Conservation (phyloP, 345 rosid species). For the Melaleuca quinquenervia region DNA sequence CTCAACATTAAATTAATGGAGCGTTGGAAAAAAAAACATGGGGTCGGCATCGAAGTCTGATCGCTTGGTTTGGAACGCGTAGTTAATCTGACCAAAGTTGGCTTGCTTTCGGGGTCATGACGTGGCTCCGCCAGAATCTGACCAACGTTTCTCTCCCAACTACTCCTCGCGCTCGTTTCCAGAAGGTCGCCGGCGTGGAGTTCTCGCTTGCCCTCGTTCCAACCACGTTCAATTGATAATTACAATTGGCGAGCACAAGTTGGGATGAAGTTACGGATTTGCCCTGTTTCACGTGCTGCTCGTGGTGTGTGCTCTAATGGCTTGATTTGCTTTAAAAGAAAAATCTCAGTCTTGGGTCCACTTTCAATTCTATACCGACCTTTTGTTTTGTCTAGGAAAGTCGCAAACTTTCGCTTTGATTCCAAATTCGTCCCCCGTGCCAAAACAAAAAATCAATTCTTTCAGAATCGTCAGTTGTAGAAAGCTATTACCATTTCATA, state of each 20-base stretch:
- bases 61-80: background rate
- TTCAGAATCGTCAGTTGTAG: too few species aligned
- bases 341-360: too few species aligned
- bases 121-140: background rate
- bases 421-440: too few species aligned
- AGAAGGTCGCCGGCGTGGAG: background rate
- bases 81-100: background rate
- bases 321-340: too few species aligned
- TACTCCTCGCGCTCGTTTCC: background rate
- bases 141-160: background rate
- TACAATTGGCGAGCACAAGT: background rate
- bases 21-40: background rate
- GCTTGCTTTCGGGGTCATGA: background rate
- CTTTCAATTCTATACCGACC: too few species aligned
- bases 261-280: background rate
- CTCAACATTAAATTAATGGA: background rate
- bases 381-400: too few species aligned
- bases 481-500: too few species aligned
- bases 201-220: background rate
- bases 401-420: too few species aligned
- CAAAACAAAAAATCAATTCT: too few species aligned
- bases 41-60: background rate
- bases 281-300: background rate
- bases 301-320: background rate
- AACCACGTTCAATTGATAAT: background rate